Evolutionary conservation across 2,329 filamentous ascomycete species (phyloP), one percentile per base, ranked within the genome.

Genomic region (Apiospora phragmitis): DNA sequence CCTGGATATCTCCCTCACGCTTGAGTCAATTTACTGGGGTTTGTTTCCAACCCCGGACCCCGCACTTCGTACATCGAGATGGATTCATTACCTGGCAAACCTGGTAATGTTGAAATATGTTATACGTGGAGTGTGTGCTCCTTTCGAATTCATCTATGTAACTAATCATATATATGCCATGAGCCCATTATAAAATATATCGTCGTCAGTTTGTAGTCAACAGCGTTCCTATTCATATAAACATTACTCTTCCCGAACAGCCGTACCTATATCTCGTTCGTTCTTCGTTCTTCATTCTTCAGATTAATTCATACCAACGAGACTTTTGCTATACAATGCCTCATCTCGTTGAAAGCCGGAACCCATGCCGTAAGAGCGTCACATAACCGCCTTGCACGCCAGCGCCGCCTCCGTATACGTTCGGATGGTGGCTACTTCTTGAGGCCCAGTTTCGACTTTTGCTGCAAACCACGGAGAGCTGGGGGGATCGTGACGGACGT

Each of bases 401-500:
- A 3, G n/a, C n/a, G n/a, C n/a, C n/a, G n/a, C n/a, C n/a, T 12
- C 7, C 21, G 3, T 24, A 21, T 24, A 45, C 21, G 43, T 18
- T 45, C 5, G 7, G 43, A 5, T 21, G 43, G 7, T 3, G 6
- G 7, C 47, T 55, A 55, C 26, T 29, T 62, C 32, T 21, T 62
- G 18, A 7, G 32, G 1, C 55, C 32, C 18, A 21, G 18, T 32
- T n/a, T 62, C 12, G 29, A 18, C 55, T 38, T 59, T 16, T 35
- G 51, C 43, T n/a, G 12, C 18, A 5, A 4, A 5, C 29, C 55
- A 5, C 18, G 29, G 9, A 62, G 18, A 11, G 9, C 6, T 14
- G 41, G 35, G 16, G 59, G 21, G 9, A 21, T 29, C 7, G 32
- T 67, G 7, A 26, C 8, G 24, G 75, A 70, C 11, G 72, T 69